Conservation (phyloP, 106 monocot species). For the Dendrobium officinale region DNA sequence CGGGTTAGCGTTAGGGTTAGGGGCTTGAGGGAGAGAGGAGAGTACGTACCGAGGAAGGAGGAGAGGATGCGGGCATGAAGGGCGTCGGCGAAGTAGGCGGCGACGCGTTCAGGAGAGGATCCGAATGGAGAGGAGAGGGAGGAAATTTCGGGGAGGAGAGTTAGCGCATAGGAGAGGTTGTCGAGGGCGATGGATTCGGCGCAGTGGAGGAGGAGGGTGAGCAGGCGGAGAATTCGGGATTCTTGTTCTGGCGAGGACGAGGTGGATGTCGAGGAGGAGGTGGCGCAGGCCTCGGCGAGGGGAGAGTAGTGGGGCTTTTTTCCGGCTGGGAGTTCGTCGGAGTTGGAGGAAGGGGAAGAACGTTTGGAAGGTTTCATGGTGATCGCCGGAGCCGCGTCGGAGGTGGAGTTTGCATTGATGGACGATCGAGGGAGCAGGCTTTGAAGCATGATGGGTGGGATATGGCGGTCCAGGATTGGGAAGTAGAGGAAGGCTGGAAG, state of each 20-base stretch:
- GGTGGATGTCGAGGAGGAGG: background rate
- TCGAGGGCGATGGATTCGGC: constrained; percentile 40
- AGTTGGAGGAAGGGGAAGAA: background rate
- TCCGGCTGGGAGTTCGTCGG: background rate
- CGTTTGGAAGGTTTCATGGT: constrained; percentile 24
- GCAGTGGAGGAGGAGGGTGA: constrained; percentile 51
- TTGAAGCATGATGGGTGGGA: constrained; percentile 29
- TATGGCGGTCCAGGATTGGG: background rate
- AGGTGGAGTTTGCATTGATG: constrained; percentile 5
- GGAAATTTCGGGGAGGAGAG: constrained; percentile 44
- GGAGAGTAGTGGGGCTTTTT: background rate
- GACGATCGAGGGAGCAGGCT: constrained; percentile 26
- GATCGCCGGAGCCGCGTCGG: background rate
- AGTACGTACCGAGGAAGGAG: constrained; percentile 37
- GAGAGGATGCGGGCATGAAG: constrained; percentile 37
- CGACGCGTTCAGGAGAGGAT: constrained; percentile 48
- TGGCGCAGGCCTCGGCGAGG: background rate
- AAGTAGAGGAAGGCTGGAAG: background rate
- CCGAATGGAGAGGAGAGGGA: constrained; percentile 53
- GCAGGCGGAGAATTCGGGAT: constrained; percentile 32
- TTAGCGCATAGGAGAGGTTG: constrained; percentile 18
- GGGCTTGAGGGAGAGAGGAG: constrained; percentile 13
- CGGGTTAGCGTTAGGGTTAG: constrained; percentile 19
- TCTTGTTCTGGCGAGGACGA: constrained; percentile 12
- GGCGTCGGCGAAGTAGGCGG: constrained; percentile 66